Base-by-base conservation (phyloP, 2,329 filamentous ascomycete genomes). In the Diaporthe sp. region DNA sequence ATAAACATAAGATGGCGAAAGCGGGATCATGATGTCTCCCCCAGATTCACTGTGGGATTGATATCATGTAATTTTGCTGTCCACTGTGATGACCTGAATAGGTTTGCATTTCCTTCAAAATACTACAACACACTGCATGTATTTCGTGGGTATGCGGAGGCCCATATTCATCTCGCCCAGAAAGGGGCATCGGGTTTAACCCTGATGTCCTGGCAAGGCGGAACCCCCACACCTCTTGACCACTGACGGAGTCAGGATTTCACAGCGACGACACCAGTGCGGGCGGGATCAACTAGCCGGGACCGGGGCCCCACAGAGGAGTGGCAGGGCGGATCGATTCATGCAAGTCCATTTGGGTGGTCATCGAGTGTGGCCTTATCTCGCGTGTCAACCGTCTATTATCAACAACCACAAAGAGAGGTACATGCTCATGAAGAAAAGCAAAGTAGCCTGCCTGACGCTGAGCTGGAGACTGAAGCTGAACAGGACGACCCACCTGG, bases 281-380 rank as follows among this genome's bases (percentile, higher is more conserved):
- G 62, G 46, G 62, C 44, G 62, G 62, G 62, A 68, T 68, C 44
- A 51, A 51, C 46, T 10, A 67, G 65, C 65, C 65, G 31, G 65
- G 65, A 68, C 65, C 65, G 65, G 62, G 62, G 62, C 62, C 62
- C 62, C 62, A 53, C 62, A 42, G 25, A n/a, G 12, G 46, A 39
- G 62, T 51, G 62, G 46, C 31, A 39, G 46, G 46, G 62, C 62
- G 62, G 28, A 37, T 68, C 31, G 62, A 67, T 37, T 67, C 62
- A 67, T 67, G 62, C 62, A 67, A 67, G 62, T 49, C 62, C 37
- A 17, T 22, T 42, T 31, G 57, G 59, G 37, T 68, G 59, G 37
- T 68, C 44, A 12, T 51, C 44, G 8, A 67, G 28, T 68, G 28
- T 68, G 62, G 44, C 46, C 62, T 53, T 68, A 53, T 68, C 65